These are phyloP conservation scores for Blakeslea trispora DNA, from an alignment of 371 early-diverging fungal genomes.

Conservation along the genomic window DNA sequence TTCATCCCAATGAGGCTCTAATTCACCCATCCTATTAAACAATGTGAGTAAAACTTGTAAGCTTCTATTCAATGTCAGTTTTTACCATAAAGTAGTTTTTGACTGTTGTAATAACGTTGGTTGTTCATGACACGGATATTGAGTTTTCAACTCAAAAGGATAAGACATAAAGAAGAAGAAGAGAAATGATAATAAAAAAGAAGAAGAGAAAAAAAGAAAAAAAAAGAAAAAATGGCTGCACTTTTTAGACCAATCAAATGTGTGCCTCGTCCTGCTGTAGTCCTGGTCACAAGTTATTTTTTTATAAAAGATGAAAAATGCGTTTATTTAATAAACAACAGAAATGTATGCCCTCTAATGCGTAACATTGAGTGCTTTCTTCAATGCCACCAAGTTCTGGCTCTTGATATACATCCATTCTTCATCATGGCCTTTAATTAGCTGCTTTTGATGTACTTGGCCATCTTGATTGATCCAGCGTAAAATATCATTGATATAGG, in stretches of 20 bases:
- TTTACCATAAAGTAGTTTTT: slow-evolving; percentile 27
- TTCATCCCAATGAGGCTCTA: slow-evolving; percentile 83
- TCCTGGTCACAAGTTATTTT: too few species aligned
- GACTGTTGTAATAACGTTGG: neutral
- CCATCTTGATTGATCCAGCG: slow-evolving; percentile 28
- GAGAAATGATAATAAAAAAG: too few species aligned
- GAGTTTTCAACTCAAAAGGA: slow-evolving; percentile 15
- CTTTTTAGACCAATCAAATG: too few species aligned
- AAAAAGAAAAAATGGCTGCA: too few species aligned
- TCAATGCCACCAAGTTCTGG: slow-evolving; percentile 15
- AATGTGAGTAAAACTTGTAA: neutral
- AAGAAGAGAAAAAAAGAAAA: too few species aligned
- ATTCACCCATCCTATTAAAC: slow-evolving; percentile 73
- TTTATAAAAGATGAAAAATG: too few species aligned
- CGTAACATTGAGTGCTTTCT: slow-evolving; percentile 17
- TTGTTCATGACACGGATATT: slow-evolving; percentile 14
- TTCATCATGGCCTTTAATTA: slow-evolving; percentile 20
- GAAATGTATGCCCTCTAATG: too few species aligned
- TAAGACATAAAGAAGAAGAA: slow-evolving; percentile 9
- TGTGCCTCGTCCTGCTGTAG: too few species aligned
- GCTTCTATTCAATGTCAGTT: neutral
- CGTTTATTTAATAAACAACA: too few species aligned
- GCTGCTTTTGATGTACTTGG: slow-evolving; percentile 1
- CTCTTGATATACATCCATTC: slow-evolving; percentile 24
- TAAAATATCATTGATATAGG: slow-evolving; percentile 27